Base-by-base conservation (phyloP, 768 basidiomycete species). In the Suillus luteus region DNA sequence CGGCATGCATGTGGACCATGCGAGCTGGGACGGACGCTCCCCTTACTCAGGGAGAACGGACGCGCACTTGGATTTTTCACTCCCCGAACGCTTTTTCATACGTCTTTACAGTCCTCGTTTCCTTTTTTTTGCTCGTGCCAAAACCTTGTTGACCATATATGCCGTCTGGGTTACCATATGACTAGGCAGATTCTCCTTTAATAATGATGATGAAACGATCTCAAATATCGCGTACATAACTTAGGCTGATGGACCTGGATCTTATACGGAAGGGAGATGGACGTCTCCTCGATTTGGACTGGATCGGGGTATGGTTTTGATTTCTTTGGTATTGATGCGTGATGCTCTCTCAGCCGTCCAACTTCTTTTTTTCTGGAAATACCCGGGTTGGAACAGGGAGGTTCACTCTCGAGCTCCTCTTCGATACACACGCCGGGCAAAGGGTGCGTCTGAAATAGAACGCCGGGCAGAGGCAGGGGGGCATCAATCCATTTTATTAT, bases 111-210 rank as follows among this genome's bases (percentile, higher is more conserved):
- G 48, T 57, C n/a, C 57, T 19, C 24, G 55, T 66, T 73, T 67
- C 58, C 24, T 62, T 61, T 66, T 68, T 65, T 63, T 61, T 65
- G 37, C 55, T 57, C 55, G 22, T 57, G 24, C 55, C 37, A 57
- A 57, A 57, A 57, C 55, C 37, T 57, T 57, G 55, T 57, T 57
- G 55, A 57, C 38, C 55, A 55, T 66, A 61, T 69, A 52, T 55
- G 65, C 67, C 63, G 62, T 58, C 55, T 64, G 65, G 69, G 69
- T 67, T 69, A 75, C 71, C 67, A 65, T 75, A 75, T 63, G 71
- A 73, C 64, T 69, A 73, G 66, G 66, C 22, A 63, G 55, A 51
- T 66, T 64, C 60, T 33, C 51, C 63, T 66, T 69, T 73, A 75
- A 75, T 72, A 66, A 76, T 66, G 62, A 73, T 62, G 61, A 65